Conservation (phyloP, 1,284 basidiomycete genomes). For the Fomes fomentarius region DNA sequence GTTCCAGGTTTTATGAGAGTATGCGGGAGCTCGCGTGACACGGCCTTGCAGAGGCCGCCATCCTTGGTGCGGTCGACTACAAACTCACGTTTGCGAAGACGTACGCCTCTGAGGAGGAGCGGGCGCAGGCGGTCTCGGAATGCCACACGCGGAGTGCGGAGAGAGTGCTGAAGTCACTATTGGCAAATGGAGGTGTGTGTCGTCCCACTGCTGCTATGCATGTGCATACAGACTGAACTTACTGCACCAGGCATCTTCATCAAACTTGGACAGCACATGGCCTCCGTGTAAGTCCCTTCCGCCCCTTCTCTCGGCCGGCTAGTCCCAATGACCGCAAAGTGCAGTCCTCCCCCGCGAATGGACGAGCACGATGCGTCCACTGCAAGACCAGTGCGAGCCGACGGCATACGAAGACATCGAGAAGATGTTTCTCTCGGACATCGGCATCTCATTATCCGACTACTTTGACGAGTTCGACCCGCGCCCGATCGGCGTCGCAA, state of each 20-base stretch:
- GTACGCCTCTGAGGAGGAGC: constrained; percentile 60
- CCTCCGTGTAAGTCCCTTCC: constrained; percentile 53
- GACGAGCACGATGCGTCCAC: constrained; percentile 65
- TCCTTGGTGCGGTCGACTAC: constrained; percentile 80
- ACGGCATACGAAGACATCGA: constrained; percentile 75
- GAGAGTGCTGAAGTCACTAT: constrained; percentile 77
- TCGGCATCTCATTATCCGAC: constrained; percentile 65
- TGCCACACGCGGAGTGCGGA: constrained; percentile 85
- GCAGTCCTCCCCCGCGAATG: constrained; percentile 81
- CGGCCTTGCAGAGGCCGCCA: constrained; percentile 55
- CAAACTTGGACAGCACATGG: constrained; percentile 92
- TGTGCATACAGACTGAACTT: neutral
- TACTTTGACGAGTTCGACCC: constrained; percentile 86
- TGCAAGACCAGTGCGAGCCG: constrained; percentile 88
- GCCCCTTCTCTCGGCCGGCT: neutral
- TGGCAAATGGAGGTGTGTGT: constrained; percentile 81
- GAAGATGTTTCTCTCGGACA: constrained; percentile 71
- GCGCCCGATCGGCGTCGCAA: constrained; percentile 93
- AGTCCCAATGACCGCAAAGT: constrained; percentile 35
- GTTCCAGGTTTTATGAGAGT: constrained; percentile 23
- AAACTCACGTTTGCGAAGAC: constrained; percentile 71
- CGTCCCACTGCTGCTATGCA: neutral
- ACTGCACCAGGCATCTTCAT: constrained; percentile 76
- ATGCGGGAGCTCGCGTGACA: neutral
- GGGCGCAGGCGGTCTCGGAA: constrained; percentile 63